Percentiles rank a stretch among this genome's conserved stretches.
These are phyloP conservation scores for Leccinum rimulosum DNA, from an alignment of 768 basidiomycete species.

Conservation along the genomic window DNA sequence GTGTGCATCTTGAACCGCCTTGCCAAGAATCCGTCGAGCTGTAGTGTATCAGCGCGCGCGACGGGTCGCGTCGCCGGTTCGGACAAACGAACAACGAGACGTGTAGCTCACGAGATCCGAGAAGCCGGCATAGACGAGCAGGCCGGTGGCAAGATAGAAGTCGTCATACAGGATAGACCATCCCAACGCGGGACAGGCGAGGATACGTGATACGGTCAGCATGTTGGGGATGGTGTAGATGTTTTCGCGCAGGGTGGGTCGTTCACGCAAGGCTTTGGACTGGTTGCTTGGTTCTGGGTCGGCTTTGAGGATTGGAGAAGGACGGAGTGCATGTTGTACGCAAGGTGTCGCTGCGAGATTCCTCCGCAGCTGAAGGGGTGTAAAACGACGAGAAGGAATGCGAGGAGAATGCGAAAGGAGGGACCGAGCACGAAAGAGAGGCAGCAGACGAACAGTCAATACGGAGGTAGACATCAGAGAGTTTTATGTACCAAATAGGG, in stretches of 20 bases:
- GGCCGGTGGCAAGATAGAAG: conserved; percentile 73
- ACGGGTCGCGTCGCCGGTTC: conserved; percentile 3
- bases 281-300: conserved; percentile 7
- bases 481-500: conserved; percentile 7
- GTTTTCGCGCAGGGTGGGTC: conserved; percentile 62
- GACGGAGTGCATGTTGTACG: conserved; percentile 9
- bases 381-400: neutral
- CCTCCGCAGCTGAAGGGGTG: conserved; percentile 2
- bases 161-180: conserved; percentile 84
- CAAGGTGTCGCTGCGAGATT: conserved; percentile 13
- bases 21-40: conserved; percentile 93
- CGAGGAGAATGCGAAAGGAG: neutral
- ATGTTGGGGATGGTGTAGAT: conserved; percentile 94
- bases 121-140: conserved; percentile 89
- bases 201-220: conserved; percentile 82
- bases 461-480: conserved; percentile 13
- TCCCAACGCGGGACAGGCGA: conserved; percentile 88
- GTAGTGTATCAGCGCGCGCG: conserved; percentile 3
- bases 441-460: neutral
- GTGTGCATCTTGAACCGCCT: conserved; percentile 82
- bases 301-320: conserved; percentile 7
- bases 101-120: conserved; percentile 74
- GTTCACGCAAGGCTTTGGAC: conserved; percentile 15
- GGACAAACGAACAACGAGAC: neutral
- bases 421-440: conserved; percentile 10